Percentiles rank a stretch among this genome's conserved stretches.
phyloP scores from a whole-genome alignment of 2,329 filamentous ascomycete species.

The Corynespora cassiicola region DNA sequence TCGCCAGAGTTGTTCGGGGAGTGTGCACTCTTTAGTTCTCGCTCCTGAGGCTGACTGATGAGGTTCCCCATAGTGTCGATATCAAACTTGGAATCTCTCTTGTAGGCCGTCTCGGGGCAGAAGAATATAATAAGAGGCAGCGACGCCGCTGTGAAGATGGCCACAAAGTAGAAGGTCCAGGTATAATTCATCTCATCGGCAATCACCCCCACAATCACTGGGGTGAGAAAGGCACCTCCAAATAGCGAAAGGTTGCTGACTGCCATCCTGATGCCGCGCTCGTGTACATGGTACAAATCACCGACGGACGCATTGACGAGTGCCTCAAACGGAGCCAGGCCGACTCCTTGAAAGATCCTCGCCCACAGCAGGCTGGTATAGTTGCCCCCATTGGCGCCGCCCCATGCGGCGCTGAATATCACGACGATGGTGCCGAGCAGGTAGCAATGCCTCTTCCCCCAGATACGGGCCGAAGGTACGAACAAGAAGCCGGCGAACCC shows the following conservation, averaged over 20 bases:
- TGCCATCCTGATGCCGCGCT: conserved; percentile 87
- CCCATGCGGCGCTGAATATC: conserved; percentile 79
- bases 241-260: conserved; percentile 75
- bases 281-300: conserved; percentile 89
- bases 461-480: conserved; percentile 86
- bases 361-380: conserved; percentile 79
- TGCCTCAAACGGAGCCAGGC: conserved; percentile 86
- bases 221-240: conserved; percentile 77
- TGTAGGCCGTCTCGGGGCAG: conserved; percentile 84
- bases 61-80: conserved; percentile 64
- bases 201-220: conserved; percentile 89
- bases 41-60: too few relatives aligned
- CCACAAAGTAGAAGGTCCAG: conserved; percentile 88
- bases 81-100: conserved; percentile 70
- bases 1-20: conserved; percentile 5
- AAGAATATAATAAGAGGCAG: conserved; percentile 77
- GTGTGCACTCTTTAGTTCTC: conserved; percentile 7
- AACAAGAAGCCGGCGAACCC: conserved; percentile 83
- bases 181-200: conserved; percentile 77
- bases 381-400: conserved; percentile 69
- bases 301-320: conserved; percentile 88
- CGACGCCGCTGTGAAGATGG: conserved; percentile 78
- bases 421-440: conserved; percentile 77
- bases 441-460: conserved; percentile 91
- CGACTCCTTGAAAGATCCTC: conserved; percentile 84